Base-by-base conservation (phyloP, 106 monocot genomes). In the Phalaenopsis equestris region DNA sequence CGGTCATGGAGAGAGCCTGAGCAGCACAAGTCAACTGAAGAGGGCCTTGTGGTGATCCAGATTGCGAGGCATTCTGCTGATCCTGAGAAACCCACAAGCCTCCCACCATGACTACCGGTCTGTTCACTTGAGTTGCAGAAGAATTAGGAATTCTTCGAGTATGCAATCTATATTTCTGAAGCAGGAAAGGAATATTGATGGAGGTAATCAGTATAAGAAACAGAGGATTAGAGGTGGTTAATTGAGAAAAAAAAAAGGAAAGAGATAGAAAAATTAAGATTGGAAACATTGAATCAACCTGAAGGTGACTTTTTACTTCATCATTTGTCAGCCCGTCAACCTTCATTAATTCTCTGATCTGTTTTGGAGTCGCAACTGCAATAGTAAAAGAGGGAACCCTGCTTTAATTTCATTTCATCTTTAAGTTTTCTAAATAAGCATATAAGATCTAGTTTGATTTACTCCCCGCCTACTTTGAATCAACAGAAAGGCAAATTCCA, bases 221-320 rank as follows among this genome's bases (percentile, higher is more conserved):
- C 52, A 52, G 2, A 52, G 14, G 12, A 52, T 52, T 52, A 2
- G 52, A 2, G 12, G 52, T 12, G 52, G 14, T 52, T 52, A 12
- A 52, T 4, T 14, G 49, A 56, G 17, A 41, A n/a, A 47, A 55
- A 19, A 8, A 41, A 81, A 16, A 30, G 11, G 2, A 79, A 43
- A 17, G 45, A 38, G 21, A 17, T 2, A 55, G 21, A 14, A 9
- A 68, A 68, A 36, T 38, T 16, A 16, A 42, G 74, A 74, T 52
- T 11, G 47, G 19, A 52, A 82, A 82, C 6, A 46, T 24, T 37
- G 46, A 76, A 56, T 36, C 39, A 42, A 89, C 98, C 90, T 99
- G 98, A 49, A 99, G 78, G 80, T 99, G 98, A 84, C 98, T 99
- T 74, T 99, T 99, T 21, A 99, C 98, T 88, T 99, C 98, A 81